Evolutionary conservation across 805 yeast species (phyloP), one percentile per base, ranked within the genome.

Genomic region (Gaillardinia entomophila): DNA sequence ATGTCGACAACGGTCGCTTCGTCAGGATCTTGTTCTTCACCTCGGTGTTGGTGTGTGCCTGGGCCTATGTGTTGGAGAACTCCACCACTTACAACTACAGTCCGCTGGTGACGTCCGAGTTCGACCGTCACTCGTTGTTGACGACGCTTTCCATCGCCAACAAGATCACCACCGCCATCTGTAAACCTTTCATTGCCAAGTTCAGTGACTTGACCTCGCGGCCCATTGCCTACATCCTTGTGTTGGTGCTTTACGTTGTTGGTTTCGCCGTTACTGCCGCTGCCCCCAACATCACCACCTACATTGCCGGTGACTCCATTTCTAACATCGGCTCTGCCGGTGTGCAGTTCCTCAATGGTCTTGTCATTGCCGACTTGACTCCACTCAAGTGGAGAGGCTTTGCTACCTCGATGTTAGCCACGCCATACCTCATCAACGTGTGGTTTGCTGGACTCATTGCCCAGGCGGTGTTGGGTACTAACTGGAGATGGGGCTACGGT

Each of bases 401-500:
- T 11, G 30, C 44, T 7, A 28, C 17, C 19, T 37, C 49, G 12
- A 14, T 46, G 24, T 38, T 61, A 12, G 35, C 57, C 12, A 37
- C 63, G 10, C 75, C 74, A 14, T 68, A 50, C 39, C 43, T 67
- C 34, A 53, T 60, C 38, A 68, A 57, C 33, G 53, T 62, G 15
- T 68, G 71, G 70, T 48, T 63, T 36, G 45, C 68, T 12, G 73
- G 73, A 32, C 51, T 47, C 4, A 62, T 64, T 37, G 64, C 48
- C 7, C 40, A 45, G 4, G 51, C 55, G 19, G 47, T 69, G 14
- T 44, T 55, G 12, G 42, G 39, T 26, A 41, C 38, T 16, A 59
- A 62, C 27, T 74, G 79, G 79, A 60, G 75, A 49, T 66, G 73
- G 71, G 78, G 75, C 16, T 70, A 63, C 42, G 75, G 74, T 31